Evolutionary conservation across 306 rosid genomes (phyloP), one percentile per base, ranked within the genome.

Genomic region (Prunus padus): DNA sequence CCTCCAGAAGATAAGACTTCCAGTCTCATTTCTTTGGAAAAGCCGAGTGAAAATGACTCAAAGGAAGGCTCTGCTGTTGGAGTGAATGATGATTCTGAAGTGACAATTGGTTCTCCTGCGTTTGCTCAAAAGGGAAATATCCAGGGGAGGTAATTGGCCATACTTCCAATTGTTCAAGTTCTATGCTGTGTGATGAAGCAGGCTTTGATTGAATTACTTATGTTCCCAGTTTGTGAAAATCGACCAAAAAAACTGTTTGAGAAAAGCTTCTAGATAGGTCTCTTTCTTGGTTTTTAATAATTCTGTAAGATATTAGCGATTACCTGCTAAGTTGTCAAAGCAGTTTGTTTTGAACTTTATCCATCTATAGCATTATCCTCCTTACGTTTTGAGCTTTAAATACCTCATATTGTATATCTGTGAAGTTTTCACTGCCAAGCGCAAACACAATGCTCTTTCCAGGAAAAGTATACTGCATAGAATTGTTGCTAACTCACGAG

Each of bases 91-190:
- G 71, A 9, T 30, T 76, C 82, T 68, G 85, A 75, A 59, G 75
- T 62, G 11, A 30, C 59, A 54, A 69, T 31, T 28, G 66, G 68
- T 76, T 45, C 87, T 73, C 76, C 67, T 73, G 30, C 83, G 83
- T 87, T 88, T 80, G 76, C 91, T 69, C 81, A 83, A 30, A 75
- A 79, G 5, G 70, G 9, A 2, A 75, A 70, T 54, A 61, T 91
- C 7, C 82, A 80, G 2, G 94, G 91, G 74, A 87, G 92, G 69
- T 86, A 33, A 82, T 50, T n/a, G n/a, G 51, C 50, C 15, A 10
- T 5, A 0, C 11, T 51, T n/a, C 63, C 61, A 37, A 30, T 57
- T 67, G 56, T 49, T 52, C 28, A 1, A 33, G 30, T 51, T 50
- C 46, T n/a, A 6, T n/a, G 62, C 47, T 19, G 74, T 51, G 47